phyloP scores from a whole-genome alignment of 2,329 filamentous ascomycete genomes.

The Sarocladiaceae sp. region DNA sequence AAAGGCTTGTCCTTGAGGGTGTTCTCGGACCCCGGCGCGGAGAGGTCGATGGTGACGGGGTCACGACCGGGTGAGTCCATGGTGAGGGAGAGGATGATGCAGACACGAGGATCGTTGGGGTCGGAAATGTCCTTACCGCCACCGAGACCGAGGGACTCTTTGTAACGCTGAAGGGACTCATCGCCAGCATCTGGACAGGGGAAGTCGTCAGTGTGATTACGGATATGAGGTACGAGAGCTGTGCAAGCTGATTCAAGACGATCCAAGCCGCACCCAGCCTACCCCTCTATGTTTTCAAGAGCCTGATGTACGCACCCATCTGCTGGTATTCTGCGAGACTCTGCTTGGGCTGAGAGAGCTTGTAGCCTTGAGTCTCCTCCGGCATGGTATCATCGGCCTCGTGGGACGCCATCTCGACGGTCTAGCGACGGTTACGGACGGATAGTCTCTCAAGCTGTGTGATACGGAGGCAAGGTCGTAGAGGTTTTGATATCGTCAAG shows the following conservation, averaged over 20 bases:
- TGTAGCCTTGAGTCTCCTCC: conserved; percentile 91
- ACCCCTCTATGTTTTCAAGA: no score
- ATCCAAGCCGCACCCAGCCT: no score
- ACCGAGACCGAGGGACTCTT: conserved; percentile 85
- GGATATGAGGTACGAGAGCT: no score
- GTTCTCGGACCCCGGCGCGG: conserved; percentile 62
- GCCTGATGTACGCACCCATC: conserved; percentile 79
- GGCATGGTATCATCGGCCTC: conserved; percentile 72
- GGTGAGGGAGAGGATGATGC: conserved; percentile 86
- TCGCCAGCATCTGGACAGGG: conserved; percentile 56
- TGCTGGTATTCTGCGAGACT: conserved; percentile 90
- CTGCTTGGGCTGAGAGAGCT: conserved; percentile 95
- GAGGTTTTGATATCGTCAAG: conserved; percentile 1
- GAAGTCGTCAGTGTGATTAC: background rate
- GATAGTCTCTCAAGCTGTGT: background rate
- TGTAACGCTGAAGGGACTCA: conserved; percentile 95
- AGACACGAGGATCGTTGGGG: conserved; percentile 77
- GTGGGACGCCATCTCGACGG: conserved; percentile 56
- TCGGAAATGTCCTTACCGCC: conserved; percentile 67
- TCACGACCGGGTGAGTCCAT: conserved; percentile 77
- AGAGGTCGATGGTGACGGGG: conserved; percentile 86
- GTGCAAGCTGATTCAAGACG: no score
- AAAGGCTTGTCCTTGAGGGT: conserved; percentile 88
- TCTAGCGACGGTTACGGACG: background rate
- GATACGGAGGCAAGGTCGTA: background rate